Evolutionary conservation across 2,329 filamentous ascomycete species (phyloP), one percentile per base, ranked within the genome.

Genomic region (Neofusicoccum sp.): DNA sequence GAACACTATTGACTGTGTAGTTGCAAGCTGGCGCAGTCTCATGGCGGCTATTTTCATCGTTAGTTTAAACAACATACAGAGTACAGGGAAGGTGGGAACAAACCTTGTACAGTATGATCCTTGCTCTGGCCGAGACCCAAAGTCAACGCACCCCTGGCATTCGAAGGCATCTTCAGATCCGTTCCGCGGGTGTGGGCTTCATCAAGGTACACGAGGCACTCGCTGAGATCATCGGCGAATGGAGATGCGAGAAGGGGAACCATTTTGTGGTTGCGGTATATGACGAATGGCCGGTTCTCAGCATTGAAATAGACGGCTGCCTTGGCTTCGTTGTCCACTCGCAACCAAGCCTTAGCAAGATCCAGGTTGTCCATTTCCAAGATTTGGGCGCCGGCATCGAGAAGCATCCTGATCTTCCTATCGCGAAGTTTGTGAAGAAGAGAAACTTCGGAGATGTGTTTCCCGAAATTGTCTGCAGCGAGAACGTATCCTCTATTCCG

Each of bases 371-470:
- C 78, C 76, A 86, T 84, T 67, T 90, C 87, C 0, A 90, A 70
- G 12, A 90, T 84, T 12, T 86, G 83, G 0, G 88, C 87, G 0
- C 88, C 88, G 0, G 86, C 84, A 69, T 90, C 87, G 0, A 90
- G 86, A 0, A 90, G 74, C 0, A 90, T 77, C 0, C 79, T 76
- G 11, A 87, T 86, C 0, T 66, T 50, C 0, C 62, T 66, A 0
- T 66, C 48, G 0, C 39, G 65, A 0, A 89, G 72, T 29, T 73
- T 73, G 0, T 62, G 2, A 0, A 88, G 72, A 0, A 89, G 72
- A 0, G 73, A 70, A 0, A 68, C 14, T 60, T 87, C 85, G 0
- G 76, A 76, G 22, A 84, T 69, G 0, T 80, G 80, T 6, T 66
- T 76, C 1, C 72, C 76, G 14, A 2, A 7, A 0, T 49, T 12